Evolutionary conservation across 495 filamentous ascomycete species (phyloP).

Genomic region (Clohesyomyces aquaticus): DNA sequence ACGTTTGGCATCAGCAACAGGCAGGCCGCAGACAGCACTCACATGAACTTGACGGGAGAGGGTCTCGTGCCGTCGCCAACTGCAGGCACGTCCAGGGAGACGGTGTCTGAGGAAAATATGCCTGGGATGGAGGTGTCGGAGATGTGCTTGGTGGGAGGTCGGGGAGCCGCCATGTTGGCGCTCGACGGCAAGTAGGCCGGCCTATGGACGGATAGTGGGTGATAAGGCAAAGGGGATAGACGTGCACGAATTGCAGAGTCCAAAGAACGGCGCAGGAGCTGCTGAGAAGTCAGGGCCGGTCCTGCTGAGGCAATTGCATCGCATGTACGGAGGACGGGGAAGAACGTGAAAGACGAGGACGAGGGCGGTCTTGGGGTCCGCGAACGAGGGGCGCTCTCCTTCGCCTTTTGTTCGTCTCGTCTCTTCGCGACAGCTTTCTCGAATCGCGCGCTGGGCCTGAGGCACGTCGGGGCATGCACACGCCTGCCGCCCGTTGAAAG

Average conservation of each 20-base stretch:
- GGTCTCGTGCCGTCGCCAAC: constrained; percentile 33
- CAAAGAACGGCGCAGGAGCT: neutral
- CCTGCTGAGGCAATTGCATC: neutral
- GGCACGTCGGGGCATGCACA: too few relatives aligned
- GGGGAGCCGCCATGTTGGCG: neutral
- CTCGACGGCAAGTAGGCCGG: neutral
- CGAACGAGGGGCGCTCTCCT: neutral
- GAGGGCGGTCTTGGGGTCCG: neutral
- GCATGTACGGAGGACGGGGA: too few relatives aligned
- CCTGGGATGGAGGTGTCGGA: constrained; percentile 22
- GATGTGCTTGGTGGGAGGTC: constrained; percentile 14
- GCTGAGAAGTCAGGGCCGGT: neutral
- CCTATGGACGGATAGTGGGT: neutral
- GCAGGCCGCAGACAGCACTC: constrained; percentile 3
- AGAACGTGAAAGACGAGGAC: neutral
- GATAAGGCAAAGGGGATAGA: constrained; percentile 10
- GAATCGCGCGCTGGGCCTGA: neutral
- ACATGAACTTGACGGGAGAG: constrained; percentile 46
- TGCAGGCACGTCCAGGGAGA: constrained; percentile 45
- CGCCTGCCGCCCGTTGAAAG: too few relatives aligned
- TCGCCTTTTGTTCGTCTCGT: too few relatives aligned
- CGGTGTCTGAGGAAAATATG: constrained; percentile 36
- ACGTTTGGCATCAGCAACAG: constrained; percentile 5
- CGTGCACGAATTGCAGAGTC: too few relatives aligned
- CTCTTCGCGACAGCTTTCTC: neutral